phyloP scores from a whole-genome alignment of 1,139 yeast genomes.

The Saccharomyces hybrid region DNA sequence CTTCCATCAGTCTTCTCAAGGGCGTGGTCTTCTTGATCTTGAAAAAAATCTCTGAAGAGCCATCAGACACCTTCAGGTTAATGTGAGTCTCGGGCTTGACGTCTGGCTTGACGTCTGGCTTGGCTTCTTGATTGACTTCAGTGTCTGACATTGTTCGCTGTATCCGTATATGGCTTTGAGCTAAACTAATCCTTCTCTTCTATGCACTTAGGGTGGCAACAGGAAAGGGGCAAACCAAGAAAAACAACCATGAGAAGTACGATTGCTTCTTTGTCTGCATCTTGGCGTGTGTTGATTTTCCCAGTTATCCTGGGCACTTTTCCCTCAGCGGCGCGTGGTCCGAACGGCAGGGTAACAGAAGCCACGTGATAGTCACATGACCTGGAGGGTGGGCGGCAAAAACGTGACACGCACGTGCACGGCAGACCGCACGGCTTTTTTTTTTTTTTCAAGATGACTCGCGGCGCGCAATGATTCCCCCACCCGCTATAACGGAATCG shows the following conservation, averaged over 20 bases:
- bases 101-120: constrained; percentile 33
- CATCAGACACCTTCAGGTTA: constrained; percentile 89
- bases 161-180: not conserved
- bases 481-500: not conserved
- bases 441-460: not conserved
- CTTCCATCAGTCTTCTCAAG: constrained; percentile 91
- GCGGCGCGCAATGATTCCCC: no score
- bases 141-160: constrained; percentile 27
- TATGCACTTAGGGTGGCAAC: not conserved
- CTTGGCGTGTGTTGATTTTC: not conserved
- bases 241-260: not conserved
- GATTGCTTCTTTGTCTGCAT: not conserved
- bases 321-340: not conserved
- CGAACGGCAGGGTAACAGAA: not conserved
- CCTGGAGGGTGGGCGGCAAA: not conserved
- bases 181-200: not conserved
- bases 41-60: constrained; percentile 88
- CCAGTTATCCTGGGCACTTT: not conserved
- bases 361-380: not conserved
- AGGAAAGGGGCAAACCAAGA: not conserved
- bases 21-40: constrained; percentile 91
- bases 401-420: not conserved
- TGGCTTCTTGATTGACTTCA: constrained; percentile 18
- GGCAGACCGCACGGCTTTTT: not conserved
- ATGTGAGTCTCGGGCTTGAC: constrained; percentile 67